Base-by-base conservation (phyloP, 2,329 filamentous ascomycete genomes). In the Colletotrichum higginsianum region DNA sequence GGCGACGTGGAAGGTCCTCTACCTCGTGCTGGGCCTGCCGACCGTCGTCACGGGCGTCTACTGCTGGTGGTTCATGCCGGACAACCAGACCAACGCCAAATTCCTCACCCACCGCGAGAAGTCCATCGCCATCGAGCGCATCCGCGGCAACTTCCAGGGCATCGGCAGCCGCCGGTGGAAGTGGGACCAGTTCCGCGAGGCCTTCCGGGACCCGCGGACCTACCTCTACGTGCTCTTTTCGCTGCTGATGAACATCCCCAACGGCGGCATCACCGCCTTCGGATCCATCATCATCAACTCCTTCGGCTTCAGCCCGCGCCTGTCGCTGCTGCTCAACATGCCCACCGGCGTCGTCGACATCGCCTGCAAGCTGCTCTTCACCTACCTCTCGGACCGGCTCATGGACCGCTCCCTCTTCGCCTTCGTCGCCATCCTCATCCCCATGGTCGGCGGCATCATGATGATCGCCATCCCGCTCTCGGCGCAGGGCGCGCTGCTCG, bases 101-200 rank as follows among this genome's bases (percentile, higher is more conserved):
- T 92, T 89, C 76, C 84, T 92, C 18, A 86, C 81, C 11, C 77
- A 82, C 0, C 82, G 86, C 38, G 89, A 92, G 75, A 86, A 85
- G 64, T 79, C 79, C 4, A 82, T 88, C 15, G 86, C 87, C 2
- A 79, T 88, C 11, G 84, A 86, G 57, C 82, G 87, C 9, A 83
- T 88, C 1, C 81, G 83, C 0, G 78, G 78, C 2, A 88, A 89
- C 73, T 78, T 82, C 5, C 84, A 86, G 67, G 87, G 87, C 0
- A 83, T 88, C 52, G 87, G 87, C 72, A 88, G 86, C 68, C 79
- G 79, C 15, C 80, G 85, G 44, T 85, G 85, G 76, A 84, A 85
- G 73, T 79, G 76, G 76, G 78, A 84, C 50, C 85, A 86, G 75
- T 80, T 84, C 4, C 79, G 79, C 69, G 84, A 89, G 75, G 84